Evolutionary conservation across 768 basidiomycete species (phyloP), one percentile per base, ranked within the genome.

Genomic region (Leccinum truebloodii): DNA sequence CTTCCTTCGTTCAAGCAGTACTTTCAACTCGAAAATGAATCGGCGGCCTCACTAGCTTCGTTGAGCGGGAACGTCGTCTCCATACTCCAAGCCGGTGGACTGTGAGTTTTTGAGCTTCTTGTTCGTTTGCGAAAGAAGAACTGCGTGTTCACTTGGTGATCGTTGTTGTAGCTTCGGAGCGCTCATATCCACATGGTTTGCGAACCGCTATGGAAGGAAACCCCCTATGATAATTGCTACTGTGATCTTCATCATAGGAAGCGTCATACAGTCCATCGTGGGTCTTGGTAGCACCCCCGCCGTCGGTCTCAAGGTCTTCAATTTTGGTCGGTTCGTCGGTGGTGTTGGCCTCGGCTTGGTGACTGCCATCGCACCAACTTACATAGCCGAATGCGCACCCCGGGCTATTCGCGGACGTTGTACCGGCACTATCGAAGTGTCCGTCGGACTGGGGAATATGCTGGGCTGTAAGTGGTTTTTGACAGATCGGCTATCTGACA

Each of bases 291-390:
- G 63, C 49, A 63, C 69, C 39, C 55, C 65, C 4, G 54, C 57
- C 8, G 60, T 66, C 3, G 74, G 69, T 16, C 64, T 77, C n/a
- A 51, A 71, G 22, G 18, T 76, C 2, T 62, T 76, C 9, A 76
- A 70, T 57, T 66, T 76, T 52, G 64, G 72, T 54, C 78, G 81
- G 9, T 83, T 83, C 73, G 63, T 85, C 0, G 73, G 78, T 6
- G 85, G 83, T 18, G 68, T 83, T 35, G 83, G 83, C 3, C 74
- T 81, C 6, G 79, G 81, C 28, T 48, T 77, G 37, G 70, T 76
- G 64, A 65, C 72, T 2, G 75, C 74, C 0, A 52, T 78, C 22
- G 73, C 75, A 22, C 77, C 78, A 2, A 69, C 73, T 0, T 78
- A 78, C 26, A 70, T 77, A 3, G 73, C 77, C 3, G 77, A 79